phyloP scores from a whole-genome alignment of 176 grass and related monocot species.

The Lolium perenne region DNA sequence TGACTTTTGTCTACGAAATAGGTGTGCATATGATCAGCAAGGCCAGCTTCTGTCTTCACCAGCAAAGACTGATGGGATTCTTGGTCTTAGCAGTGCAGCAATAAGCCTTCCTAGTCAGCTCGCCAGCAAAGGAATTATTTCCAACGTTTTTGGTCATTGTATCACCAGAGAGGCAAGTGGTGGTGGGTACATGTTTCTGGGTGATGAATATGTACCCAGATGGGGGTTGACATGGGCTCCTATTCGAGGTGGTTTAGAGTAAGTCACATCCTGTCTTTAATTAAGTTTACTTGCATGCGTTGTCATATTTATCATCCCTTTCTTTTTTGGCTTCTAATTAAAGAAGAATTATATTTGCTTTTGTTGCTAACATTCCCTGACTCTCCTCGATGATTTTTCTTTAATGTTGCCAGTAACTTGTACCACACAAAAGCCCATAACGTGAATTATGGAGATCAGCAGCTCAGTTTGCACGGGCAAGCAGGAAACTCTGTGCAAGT shows the following conservation, averaged over 20 bases:
- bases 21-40: slow-evolving; percentile 99
- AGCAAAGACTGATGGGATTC: slow-evolving; percentile 97
- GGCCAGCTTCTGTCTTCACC: slow-evolving; percentile 91
- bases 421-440: slow-evolving; percentile 68
- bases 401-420: slow-evolving; percentile 57
- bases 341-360: background rate
- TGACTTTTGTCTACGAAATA: slow-evolving; percentile 33
- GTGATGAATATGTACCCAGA: slow-evolving; percentile 86
- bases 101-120: slow-evolving; percentile 89
- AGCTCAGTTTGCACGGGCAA: slow-evolving; percentile 45
- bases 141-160: slow-evolving; percentile 92
- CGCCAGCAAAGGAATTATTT: slow-evolving; percentile 80
- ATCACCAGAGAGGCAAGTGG: slow-evolving; percentile 77
- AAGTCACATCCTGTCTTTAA: slow-evolving; percentile 46
- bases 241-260: slow-evolving; percentile 64
- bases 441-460: slow-evolving; percentile 70
- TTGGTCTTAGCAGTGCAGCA: slow-evolving; percentile 84
- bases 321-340: slow-evolving; percentile 15
- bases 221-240: slow-evolving; percentile 92
- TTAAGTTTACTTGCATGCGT: slow-evolving; percentile 7
- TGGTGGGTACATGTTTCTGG: slow-evolving; percentile 92
- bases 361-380: slow-evolving; percentile 3
- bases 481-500: slow-evolving; percentile 66
- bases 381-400: slow-evolving; percentile 17
- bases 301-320: background rate